A percentile compares a stretch with the other conserved stretches of the same genome.
These are phyloP conservation scores for Petrea volubilis DNA, from an alignment of 257 asterid genomes.

Conservation along the genomic window DNA sequence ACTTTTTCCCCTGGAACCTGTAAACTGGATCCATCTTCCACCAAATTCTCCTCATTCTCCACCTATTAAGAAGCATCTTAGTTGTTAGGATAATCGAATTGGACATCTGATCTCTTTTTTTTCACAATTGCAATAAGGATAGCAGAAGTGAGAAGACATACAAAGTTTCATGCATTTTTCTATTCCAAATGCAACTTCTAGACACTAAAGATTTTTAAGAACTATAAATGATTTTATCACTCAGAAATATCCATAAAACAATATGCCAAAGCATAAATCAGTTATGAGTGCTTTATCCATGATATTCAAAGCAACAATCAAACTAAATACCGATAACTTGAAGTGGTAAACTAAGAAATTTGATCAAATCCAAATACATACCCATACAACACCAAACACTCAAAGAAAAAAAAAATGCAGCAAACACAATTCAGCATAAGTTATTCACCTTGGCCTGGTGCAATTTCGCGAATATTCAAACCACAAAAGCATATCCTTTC, in stretches of 20 bases:
- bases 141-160: conserved; percentile 36
- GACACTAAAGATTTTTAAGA: conserved; percentile 26
- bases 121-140: conserved; percentile 14
- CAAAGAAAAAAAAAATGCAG: background rate
- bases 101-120: conserved; percentile 1
- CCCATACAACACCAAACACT: background rate
- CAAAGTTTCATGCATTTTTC: conserved; percentile 60
- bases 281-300: background rate
- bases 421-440: background rate
- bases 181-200: conserved; percentile 19
- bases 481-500: background rate
- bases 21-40: conserved; percentile 37
- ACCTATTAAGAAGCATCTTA: conserved; percentile 22
- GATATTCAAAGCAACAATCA: conserved; percentile 5
- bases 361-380: too few species aligned
- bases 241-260: background rate
- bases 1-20: conserved; percentile 53
- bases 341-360: background rate
- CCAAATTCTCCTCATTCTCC: conserved; percentile 35
- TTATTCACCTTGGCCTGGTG: background rate
- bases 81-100: conserved; percentile 1
- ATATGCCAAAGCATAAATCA: background rate
- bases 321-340: background rate
- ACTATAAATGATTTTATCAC: conserved; percentile 12
- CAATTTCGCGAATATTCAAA: background rate